Evolutionary conservation across 2,329 filamentous ascomycete genomes (phyloP), one percentile per base, ranked within the genome.

Genomic region (Cordyceps cateniannulata): DNA sequence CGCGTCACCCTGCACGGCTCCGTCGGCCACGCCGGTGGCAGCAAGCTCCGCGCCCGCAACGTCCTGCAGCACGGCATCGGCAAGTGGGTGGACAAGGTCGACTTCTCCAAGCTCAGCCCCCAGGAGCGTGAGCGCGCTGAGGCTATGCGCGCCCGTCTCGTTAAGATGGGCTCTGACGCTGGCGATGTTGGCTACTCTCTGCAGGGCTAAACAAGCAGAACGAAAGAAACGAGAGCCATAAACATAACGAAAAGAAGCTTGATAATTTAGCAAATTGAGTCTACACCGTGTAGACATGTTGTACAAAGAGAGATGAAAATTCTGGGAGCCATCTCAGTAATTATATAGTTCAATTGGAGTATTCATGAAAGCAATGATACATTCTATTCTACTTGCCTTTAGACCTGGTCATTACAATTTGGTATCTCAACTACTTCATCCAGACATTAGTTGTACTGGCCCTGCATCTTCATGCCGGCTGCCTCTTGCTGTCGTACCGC

Each of bases 1-100:
- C 76, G 89, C 25, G 81, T 88, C 79, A 91, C 88, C 63, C 73
- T 91, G 68, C 88, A 91, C 72, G 88, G 88, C 7, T 88, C 84
- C 60, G 87, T 90, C 51, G 88, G 88, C 1, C 82, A 86, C 66
- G 76, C 77, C 0, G 73, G 71, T 2, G 85, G 82, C 1, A 82
- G 82, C 61, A 70, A 67, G 47, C 74, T 82, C 62, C 73, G 88
- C 62, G 87, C 88, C 56, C 79, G 87, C 64, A 91, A 91, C 72
- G 88, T 91, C 64, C 71, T 91, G 69, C 88, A 91, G 79, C 88
- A 91, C 73, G 88, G 86, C 4, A 79, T 91, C 24, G 86, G 86
- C 4, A 77, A 75, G 48, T 91, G 86, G 86, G 85, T 89, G 7
- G 79, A 78, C 35, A 67, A 75, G 25, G 83, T 83, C 63, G 80